A percentile compares a stretch with the other conserved stretches of the same genome.
Evolutionary conservation across 768 basidiomycete genomes (phyloP).

Genomic region (Mycena pura): DNA sequence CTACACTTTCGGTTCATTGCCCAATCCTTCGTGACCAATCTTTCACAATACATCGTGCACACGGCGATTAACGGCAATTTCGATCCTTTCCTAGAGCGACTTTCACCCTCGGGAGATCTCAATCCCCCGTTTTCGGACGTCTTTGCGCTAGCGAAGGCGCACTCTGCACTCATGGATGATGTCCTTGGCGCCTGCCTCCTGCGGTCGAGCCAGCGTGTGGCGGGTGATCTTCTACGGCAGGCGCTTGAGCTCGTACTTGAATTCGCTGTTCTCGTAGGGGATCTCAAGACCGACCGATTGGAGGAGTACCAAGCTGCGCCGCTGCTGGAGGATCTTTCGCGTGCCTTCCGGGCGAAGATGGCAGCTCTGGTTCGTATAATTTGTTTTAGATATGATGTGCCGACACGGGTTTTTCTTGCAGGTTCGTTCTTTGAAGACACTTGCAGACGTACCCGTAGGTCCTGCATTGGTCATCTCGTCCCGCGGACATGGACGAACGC

Average conservation of each 20-base stretch:
- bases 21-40: slow-evolving; percentile 70
- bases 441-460: slow-evolving; percentile 51
- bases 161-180: slow-evolving; percentile 74
- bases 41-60: slow-evolving; percentile 79
- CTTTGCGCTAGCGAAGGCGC: slow-evolving; percentile 71
- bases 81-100: slow-evolving; percentile 64
- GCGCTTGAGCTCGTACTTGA: slow-evolving; percentile 72
- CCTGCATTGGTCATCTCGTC: not conserved
- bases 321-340: slow-evolving; percentile 58
- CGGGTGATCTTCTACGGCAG: slow-evolving; percentile 68
- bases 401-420: slow-evolving; percentile 32
- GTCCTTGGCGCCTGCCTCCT: slow-evolving; percentile 80
- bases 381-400: not conserved
- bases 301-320: slow-evolving; percentile 72
- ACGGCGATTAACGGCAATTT: slow-evolving; percentile 83
- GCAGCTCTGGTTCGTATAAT: slow-evolving; percentile 56
- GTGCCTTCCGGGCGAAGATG: slow-evolving; percentile 62
- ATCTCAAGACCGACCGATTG: slow-evolving; percentile 57
- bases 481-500: not conserved
- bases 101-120: slow-evolving; percentile 26
- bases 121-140: slow-evolving; percentile 63
- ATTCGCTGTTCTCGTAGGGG: slow-evolving; percentile 69
- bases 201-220: slow-evolving; percentile 68
- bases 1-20: slow-evolving; percentile 77
- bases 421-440: slow-evolving; percentile 61